Evolutionary conservation across 163 green algal genomes (phyloP), one percentile per base, ranked within the genome.

Genomic region (Chlamydomonas reinhardtii): DNA sequence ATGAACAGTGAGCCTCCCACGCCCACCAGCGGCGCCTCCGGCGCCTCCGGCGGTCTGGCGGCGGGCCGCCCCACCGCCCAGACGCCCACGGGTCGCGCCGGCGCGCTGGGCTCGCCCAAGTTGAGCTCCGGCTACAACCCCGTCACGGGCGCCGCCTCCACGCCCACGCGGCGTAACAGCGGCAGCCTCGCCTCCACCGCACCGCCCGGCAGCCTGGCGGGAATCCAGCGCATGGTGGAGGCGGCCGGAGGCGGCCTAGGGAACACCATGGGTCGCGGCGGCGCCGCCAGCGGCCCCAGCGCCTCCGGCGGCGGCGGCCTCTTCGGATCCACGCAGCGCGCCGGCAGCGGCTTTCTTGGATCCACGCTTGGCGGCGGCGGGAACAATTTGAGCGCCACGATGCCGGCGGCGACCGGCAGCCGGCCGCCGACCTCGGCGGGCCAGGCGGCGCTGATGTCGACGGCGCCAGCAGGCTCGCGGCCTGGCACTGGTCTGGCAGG

Each of bases 1-100:
- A 77, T 64, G 32, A 72, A n/a, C 79, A 78, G 56, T 54, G 79
- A 85, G 37, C 79, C 79, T 16, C 52, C 66, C 25, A 78, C 66
- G 19, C 79, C 79, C 20, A 77, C 79, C n/a, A 56, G 17, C 31
- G 64, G 74, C 39, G 4, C 25, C 61, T 70, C 69, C 77, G 29
- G n/a, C 48, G 65, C 0, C 31, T 43, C 14, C 48, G 1, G 73
- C 73, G n/a, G 25, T 31, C 25, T 54, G 25, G 11, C 73, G 15
- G 65, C 52, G 5, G 69, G 54, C 34, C 79, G 69, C 2, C 79
- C 69, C 43, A 61, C 77, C n/a, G 52, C 70, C 0, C 70, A 79
- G 32, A 78, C 79, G 6, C 69, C 69, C 4, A 62, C 62, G 24
- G 54, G 78, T 1, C 48, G 52, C 66, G n/a, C n/a, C n/a, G 24